Percentiles rank a stretch among this genome's conserved stretches.
Evolutionary conservation across 2,329 filamentous ascomycete species (phyloP).

Genomic region (Pyricularia sp.): DNA sequence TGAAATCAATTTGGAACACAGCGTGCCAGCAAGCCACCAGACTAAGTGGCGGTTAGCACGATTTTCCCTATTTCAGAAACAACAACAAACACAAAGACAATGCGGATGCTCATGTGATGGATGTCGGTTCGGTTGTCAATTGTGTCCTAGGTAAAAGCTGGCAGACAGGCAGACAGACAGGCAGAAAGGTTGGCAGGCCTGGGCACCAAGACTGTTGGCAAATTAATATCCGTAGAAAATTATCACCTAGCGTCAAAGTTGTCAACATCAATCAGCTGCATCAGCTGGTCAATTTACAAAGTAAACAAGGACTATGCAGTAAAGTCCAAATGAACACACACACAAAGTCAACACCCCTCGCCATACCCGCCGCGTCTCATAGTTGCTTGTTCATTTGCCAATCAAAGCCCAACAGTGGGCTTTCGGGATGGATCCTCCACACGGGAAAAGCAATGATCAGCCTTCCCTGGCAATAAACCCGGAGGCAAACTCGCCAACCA

Average conservation of each 20-base stretch:
- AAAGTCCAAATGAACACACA: background rate
- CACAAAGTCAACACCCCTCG: background rate
- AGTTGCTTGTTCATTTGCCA: background rate
- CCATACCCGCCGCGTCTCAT: background rate
- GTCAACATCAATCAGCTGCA: background rate
- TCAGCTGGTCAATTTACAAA: too few species aligned
- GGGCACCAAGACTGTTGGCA: background rate
- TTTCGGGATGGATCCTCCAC: background rate
- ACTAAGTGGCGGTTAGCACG: background rate
- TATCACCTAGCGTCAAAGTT: background rate
- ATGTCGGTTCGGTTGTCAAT: background rate
- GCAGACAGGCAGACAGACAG: too few species aligned
- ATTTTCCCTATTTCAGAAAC: background rate
- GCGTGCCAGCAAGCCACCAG: background rate
- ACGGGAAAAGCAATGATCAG: background rate
- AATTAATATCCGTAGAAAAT: background rate
- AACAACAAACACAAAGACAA: background rate
- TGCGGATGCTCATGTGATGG: background rate
- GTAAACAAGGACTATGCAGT: too few species aligned
- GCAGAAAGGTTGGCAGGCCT: background rate
- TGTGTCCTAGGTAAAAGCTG: background rate
- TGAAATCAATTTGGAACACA: background rate
- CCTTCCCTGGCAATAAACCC: background rate
- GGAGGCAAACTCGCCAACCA: background rate
- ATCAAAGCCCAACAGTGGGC: background rate